Conservation (phyloP, 2,329 filamentous ascomycete genomes). For the Neobulgaria alba region DNA sequence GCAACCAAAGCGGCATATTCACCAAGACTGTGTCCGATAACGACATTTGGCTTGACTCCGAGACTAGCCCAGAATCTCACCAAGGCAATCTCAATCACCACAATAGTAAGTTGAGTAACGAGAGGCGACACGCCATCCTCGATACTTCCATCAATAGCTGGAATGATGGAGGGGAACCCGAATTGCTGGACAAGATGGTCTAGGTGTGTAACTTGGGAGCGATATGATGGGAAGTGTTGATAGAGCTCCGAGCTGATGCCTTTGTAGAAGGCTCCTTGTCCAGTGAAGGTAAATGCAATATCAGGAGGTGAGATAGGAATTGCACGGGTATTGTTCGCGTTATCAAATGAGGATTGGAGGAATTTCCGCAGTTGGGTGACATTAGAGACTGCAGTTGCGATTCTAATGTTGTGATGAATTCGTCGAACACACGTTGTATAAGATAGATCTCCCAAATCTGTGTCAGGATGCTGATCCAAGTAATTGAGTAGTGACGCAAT, state of each 20-base stretch:
- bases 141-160: slow-evolving; percentile 15
- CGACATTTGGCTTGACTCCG: slow-evolving; percentile 45
- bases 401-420: slow-evolving; percentile 50
- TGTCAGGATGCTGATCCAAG: slow-evolving; percentile 18
- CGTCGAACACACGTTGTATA: slow-evolving; percentile 36
- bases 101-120: slow-evolving; percentile 46
- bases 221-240: slow-evolving; percentile 31
- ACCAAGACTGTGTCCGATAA: slow-evolving; percentile 57
- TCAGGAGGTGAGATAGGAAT: slow-evolving; percentile 12
- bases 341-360: slow-evolving; percentile 29
- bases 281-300: slow-evolving; percentile 29
- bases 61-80: slow-evolving; percentile 47
- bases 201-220: slow-evolving; percentile 17
- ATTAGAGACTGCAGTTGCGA: slow-evolving; percentile 38
- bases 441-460: slow-evolving; percentile 21
- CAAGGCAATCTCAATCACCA: slow-evolving; percentile 47
- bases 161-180: slow-evolving; percentile 24
- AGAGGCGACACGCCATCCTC: slow-evolving; percentile 30
- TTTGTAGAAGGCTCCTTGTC: slow-evolving; percentile 38
- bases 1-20: slow-evolving; percentile 67
- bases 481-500: slow-evolving; percentile 18
- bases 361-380: slow-evolving; percentile 38
- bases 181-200: slow-evolving; percentile 18
- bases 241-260: slow-evolving; percentile 21
- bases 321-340: slow-evolving; percentile 1